A percentile compares a stretch with the other conserved stretches of the same genome.
Conservation (phyloP, 2,329 filamentous ascomycete genomes). For the Teratosphaeria epicoccoides region DNA sequence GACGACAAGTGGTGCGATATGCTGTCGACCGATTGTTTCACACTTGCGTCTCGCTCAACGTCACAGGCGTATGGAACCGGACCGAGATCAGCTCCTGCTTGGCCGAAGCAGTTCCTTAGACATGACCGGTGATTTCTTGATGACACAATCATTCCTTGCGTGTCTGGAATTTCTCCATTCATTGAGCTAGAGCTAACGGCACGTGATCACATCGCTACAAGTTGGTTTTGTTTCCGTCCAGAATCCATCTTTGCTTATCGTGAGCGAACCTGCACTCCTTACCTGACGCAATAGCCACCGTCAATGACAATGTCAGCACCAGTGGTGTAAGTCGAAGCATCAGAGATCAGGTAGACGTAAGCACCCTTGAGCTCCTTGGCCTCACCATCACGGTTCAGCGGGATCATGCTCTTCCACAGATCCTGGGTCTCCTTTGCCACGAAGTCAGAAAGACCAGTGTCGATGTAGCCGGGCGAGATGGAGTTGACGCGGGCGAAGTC, state of each 20-base stretch:
- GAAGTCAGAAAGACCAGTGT: conserved; percentile 57
- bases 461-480: conserved; percentile 59
- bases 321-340: conserved; percentile 42
- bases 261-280: conserved; percentile 9
- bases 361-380: conserved; percentile 56
- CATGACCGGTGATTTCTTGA: too few species aligned
- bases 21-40: too few species aligned
- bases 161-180: too few species aligned
- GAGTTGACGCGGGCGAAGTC: conserved; percentile 59
- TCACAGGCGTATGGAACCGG: too few species aligned
- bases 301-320: conserved; percentile 42
- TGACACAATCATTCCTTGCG: too few species aligned
- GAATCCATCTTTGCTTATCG: neutral
- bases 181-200: too few species aligned
- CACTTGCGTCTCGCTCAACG: too few species aligned
- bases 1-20: too few species aligned
- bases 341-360: conserved; percentile 44
- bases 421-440: conserved; percentile 48
- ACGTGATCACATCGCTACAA: neutral
- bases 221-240: neutral
- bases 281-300: conserved; percentile 35
- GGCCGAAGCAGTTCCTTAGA: too few species aligned
- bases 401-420: conserved; percentile 51
- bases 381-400: conserved; percentile 50
- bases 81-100: too few species aligned